These are phyloP conservation scores for Spergularia bocconei DNA, from an alignment of 148 eudicot species.

Conservation along the genomic window DNA sequence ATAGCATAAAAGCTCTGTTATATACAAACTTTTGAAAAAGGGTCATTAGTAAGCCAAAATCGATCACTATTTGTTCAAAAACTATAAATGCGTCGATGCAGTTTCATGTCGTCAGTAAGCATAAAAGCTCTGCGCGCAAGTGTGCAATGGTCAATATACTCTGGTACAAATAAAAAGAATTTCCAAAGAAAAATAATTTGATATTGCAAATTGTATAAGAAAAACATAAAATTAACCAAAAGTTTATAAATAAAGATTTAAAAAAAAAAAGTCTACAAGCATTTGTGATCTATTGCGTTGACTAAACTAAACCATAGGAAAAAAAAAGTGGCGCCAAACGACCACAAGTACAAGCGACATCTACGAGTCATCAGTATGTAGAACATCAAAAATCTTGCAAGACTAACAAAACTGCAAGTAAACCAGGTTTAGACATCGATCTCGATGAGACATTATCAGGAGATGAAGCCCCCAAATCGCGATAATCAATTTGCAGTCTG, in stretches of 20 bases:
- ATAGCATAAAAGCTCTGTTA: too few relatives aligned
- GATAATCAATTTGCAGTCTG: background rate
- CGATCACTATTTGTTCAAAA: too few relatives aligned
- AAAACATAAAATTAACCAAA: background rate
- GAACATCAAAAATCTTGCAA: background rate
- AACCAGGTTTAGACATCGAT: background rate
- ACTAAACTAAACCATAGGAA: background rate
- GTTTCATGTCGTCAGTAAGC: too few relatives aligned
- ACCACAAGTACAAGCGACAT: background rate
- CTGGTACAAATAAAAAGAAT: too few relatives aligned
- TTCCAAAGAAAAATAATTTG: too few relatives aligned
- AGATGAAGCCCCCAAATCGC: background rate
- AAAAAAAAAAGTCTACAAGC: background rate
- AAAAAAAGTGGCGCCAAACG: background rate
- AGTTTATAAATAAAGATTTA: background rate
- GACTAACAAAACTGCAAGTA: constrained; percentile 1
- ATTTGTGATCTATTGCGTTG: background rate
- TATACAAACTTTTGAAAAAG: too few relatives aligned
- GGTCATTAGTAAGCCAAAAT: too few relatives aligned
- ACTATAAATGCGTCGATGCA: too few relatives aligned
- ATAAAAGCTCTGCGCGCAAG: too few relatives aligned
- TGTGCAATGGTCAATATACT: too few relatives aligned
- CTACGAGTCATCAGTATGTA: background rate
- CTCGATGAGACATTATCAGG: background rate
- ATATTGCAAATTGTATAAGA: too few relatives aligned